phyloP scores from a whole-genome alignment of 805 yeast genomes.

The Myxozyma melibiosi region DNA sequence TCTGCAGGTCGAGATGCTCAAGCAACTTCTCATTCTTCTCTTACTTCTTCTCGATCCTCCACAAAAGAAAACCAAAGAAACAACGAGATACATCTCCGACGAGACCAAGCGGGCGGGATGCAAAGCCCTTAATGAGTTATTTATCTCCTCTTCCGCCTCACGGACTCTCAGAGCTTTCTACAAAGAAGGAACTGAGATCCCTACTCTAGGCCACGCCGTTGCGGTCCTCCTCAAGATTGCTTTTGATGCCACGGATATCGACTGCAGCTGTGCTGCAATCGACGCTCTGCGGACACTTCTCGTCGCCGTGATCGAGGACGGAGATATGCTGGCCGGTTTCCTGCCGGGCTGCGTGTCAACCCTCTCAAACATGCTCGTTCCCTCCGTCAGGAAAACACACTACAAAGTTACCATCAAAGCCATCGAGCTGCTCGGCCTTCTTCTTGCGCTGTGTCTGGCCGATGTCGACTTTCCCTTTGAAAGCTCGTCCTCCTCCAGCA shows the following conservation, averaged over 20 bases:
- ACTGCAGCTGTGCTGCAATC: constrained; percentile 39
- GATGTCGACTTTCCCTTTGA: constrained; percentile 5
- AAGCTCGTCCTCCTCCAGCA: background rate
- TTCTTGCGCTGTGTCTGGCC: constrained; percentile 1
- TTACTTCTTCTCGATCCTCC: constrained; percentile 53
- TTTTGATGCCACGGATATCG: constrained; percentile 36
- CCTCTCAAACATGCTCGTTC: constrained; percentile 36
- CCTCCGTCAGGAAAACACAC: constrained; percentile 33
- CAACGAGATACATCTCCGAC: constrained; percentile 46
- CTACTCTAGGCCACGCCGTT: constrained; percentile 53
- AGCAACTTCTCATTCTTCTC: constrained; percentile 52
- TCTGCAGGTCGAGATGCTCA: constrained; percentile 45
- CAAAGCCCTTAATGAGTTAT: constrained; percentile 31
- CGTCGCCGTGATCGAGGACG: constrained; percentile 21
- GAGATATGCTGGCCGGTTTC: constrained; percentile 38
- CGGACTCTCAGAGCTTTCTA: constrained; percentile 36
- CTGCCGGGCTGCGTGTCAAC: constrained; percentile 43
- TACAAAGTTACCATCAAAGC: constrained; percentile 31
- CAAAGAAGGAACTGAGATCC: constrained; percentile 44
- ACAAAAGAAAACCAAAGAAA: constrained; percentile 35
- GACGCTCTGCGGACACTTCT: constrained; percentile 44
- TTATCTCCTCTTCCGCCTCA: constrained; percentile 33
- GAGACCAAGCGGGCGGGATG: constrained; percentile 38
- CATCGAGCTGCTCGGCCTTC: constrained; percentile 28
- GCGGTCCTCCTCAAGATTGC: constrained; percentile 48